phyloP scores from a whole-genome alignment of 2,329 filamentous ascomycete species.

The Fusarium papillatum region DNA sequence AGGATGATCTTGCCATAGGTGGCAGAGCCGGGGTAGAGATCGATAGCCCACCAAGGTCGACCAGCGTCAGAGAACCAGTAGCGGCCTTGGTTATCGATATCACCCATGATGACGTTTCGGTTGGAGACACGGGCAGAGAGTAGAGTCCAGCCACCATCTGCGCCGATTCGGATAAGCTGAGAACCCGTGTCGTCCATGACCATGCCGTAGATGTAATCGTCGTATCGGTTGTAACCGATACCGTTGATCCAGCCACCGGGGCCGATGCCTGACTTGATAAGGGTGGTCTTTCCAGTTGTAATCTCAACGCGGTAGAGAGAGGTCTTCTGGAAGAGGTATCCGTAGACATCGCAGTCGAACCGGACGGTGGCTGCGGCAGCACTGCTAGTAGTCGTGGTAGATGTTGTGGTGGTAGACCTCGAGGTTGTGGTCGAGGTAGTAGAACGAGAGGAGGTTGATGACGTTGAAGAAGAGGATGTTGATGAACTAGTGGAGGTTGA shows the following conservation, averaged over 20 bases:
- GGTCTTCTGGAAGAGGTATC: conserved; percentile 36
- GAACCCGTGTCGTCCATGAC: conserved; percentile 16
- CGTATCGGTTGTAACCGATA: conserved; percentile 37
- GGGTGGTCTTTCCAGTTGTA: conserved; percentile 28
- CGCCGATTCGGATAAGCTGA: conserved; percentile 40
- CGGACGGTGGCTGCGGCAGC: conserved; percentile 9
- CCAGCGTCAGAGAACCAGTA: conserved; percentile 41
- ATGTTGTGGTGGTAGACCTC: neutral
- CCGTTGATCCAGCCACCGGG: conserved; percentile 39
- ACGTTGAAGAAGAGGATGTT: neutral
- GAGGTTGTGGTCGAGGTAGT: conserved; percentile 7
- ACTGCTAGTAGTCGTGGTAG: neutral
- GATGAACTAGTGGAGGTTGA: neutral
- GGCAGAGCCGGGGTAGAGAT: conserved; percentile 34
- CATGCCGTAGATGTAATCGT: conserved; percentile 40
- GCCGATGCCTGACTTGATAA: conserved; percentile 26
- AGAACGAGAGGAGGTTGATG: neutral
- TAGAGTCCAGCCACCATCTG: conserved; percentile 34
- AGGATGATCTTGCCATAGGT: conserved; percentile 36
- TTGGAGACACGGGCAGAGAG: conserved; percentile 29
- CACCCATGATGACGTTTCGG: conserved; percentile 35
- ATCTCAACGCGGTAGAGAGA: conserved; percentile 34
- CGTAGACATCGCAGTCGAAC: conserved; percentile 34
- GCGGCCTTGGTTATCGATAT: conserved; percentile 39
- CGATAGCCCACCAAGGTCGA: conserved; percentile 38